These are phyloP conservation scores for Euphorbia celastroides DNA, from an alignment of 441 rosid genomes.

Conservation along the genomic window DNA sequence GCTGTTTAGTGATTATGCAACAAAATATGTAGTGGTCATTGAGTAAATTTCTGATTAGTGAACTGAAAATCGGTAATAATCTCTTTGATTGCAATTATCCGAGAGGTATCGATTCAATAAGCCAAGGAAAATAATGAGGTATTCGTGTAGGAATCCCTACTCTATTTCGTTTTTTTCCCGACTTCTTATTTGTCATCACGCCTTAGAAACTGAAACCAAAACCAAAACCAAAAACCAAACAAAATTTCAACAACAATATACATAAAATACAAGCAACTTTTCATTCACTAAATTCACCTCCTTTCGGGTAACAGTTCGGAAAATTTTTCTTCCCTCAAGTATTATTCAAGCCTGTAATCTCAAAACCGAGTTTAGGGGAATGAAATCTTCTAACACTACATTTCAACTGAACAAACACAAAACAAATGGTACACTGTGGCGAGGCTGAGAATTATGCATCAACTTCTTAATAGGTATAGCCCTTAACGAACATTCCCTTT, in stretches of 20 bases:
- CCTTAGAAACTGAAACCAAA: background rate
- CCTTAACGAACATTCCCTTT: conserved; percentile 97
- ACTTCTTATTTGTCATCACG: background rate
- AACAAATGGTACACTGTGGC: conserved; percentile 16
- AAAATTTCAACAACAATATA: background rate
- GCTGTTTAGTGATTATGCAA: no score
- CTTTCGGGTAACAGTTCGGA: conserved; percentile 4
- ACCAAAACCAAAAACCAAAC: background rate
- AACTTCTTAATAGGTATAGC: conserved; percentile 71
- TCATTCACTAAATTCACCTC: conserved; percentile 1
- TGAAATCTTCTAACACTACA: conserved; percentile 18
- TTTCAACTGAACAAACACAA: conserved; percentile 18
- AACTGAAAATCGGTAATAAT: no score
- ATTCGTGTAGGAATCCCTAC: no score
- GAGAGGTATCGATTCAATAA: no score
- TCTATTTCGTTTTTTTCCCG: no score
- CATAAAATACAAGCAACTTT: conserved; percentile 8
- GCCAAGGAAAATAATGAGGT: no score
- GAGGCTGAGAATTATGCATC: background rate
- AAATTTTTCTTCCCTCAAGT: conserved; percentile 7
- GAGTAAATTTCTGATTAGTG: no score
- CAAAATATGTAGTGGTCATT: no score
- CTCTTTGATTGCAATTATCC: no score
- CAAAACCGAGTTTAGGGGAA: background rate
- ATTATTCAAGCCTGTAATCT: conserved; percentile 30